A percentile compares a stretch with the other conserved stretches of the same genome.
Evolutionary conservation across 1,284 basidiomycete genomes (phyloP).

Genomic region (Ustilago esculenta): DNA sequence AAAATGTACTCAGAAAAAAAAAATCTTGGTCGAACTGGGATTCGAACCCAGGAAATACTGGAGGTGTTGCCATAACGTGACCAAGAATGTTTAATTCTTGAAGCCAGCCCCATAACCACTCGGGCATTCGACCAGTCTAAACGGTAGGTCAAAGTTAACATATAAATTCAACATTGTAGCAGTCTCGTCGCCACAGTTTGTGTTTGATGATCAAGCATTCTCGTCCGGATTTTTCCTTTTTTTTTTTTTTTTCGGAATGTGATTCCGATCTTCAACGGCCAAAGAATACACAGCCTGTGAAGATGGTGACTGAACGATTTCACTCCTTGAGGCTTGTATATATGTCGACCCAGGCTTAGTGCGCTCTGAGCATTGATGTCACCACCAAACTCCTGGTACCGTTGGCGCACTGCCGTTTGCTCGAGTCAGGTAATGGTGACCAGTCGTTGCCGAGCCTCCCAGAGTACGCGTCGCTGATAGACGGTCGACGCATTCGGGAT

Average conservation of each 20-base stretch:
- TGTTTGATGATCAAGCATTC: too few species aligned
- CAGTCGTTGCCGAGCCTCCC: neutral
- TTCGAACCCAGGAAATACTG: constrained; percentile 53
- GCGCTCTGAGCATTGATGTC: neutral
- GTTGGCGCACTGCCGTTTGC: neutral
- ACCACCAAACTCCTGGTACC: neutral
- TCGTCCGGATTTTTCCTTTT: too few species aligned
- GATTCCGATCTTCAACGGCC: too few species aligned
- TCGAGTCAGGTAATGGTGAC: neutral
- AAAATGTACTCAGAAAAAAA: constrained; percentile 5
- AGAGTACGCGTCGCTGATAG: neutral
- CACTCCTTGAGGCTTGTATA: too few species aligned
- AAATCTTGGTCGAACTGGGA: constrained; percentile 47
- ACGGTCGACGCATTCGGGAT: neutral
- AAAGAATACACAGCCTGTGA: too few species aligned
- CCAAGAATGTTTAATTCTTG: constrained; percentile 41
- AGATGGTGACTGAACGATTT: too few species aligned
- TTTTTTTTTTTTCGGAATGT: too few species aligned
- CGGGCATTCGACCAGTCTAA: constrained; percentile 44
- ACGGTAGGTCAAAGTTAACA: too few species aligned
- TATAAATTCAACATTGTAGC: too few species aligned
- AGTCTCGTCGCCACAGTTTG: too few species aligned
- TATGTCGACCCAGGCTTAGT: too few species aligned
- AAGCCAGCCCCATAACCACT: constrained; percentile 56
- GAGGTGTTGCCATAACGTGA: constrained; percentile 34